A percentile compares a stretch with the other conserved stretches of the same genome.
These are phyloP conservation scores for Penicillium sp. DNA, from an alignment of 2,329 filamentous ascomycete species.

Conservation along the genomic window DNA sequence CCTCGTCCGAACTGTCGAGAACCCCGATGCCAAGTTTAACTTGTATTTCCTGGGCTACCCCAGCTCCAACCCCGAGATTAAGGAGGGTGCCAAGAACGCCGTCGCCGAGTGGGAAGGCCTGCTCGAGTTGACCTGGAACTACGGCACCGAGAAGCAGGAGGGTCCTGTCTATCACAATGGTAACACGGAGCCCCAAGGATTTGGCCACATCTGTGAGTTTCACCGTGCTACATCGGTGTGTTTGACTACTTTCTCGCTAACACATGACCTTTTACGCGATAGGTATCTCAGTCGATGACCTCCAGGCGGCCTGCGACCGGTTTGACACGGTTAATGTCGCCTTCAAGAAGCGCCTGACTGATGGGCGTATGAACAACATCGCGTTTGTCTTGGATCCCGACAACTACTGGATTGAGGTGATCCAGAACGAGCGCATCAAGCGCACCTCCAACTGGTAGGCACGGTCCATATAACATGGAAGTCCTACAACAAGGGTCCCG, in stretches of 20 bases:
- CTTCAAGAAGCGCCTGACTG: slow-evolving; percentile 96
- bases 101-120: slow-evolving; percentile 78
- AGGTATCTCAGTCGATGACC: slow-evolving; percentile 82
- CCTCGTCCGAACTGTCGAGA: slow-evolving; percentile 75
- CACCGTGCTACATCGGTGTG: neutral
- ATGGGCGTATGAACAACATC: slow-evolving; percentile 89
- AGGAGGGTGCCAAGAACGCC: slow-evolving; percentile 59
- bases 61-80: slow-evolving; percentile 59
- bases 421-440: slow-evolving; percentile 70
- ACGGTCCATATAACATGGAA: neutral
- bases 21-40: slow-evolving; percentile 75
- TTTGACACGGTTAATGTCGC: slow-evolving; percentile 81
- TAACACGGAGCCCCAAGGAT: slow-evolving; percentile 89
- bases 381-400: slow-evolving; percentile 91
- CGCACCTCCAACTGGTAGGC: slow-evolving; percentile 49
- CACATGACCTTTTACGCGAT: slow-evolving; percentile 9
- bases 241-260: neutral
- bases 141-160: slow-evolving; percentile 76
- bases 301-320: slow-evolving; percentile 84
- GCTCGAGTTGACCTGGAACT: slow-evolving; percentile 87
- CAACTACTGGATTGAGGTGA: slow-evolving; percentile 75
- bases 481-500: neutral
- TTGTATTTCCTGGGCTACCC: slow-evolving; percentile 91
- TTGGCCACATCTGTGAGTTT: slow-evolving; percentile 84
- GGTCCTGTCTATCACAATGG: slow-evolving; percentile 89